These are phyloP conservation scores for Gryganskiella cystojenkinii DNA, from an alignment of 192 early-diverging fungal genomes.

Conservation along the genomic window DNA sequence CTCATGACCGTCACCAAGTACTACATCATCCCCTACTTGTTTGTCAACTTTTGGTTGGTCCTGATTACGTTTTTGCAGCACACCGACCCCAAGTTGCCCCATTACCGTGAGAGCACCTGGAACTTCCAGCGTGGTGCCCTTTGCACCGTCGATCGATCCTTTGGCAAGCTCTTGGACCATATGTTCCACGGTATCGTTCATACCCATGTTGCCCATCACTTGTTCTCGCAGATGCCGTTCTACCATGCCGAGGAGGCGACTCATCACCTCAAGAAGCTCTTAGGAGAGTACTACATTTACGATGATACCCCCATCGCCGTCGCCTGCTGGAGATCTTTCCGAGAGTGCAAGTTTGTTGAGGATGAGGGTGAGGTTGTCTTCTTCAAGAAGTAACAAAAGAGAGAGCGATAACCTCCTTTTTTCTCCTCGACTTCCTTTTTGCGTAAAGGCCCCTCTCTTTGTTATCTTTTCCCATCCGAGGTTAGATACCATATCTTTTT, in stretches of 20 bases:
- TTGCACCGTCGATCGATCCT: conserved; percentile 90
- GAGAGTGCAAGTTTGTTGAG: conserved; percentile 89
- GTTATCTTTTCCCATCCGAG: too few species aligned
- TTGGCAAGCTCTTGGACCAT: conserved; percentile 85
- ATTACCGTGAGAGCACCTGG: conserved; percentile 87
- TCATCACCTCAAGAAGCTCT: conserved; percentile 76
- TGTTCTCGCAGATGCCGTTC: conserved; percentile 98
- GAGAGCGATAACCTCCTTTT: background rate
- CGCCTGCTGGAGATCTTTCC: conserved; percentile 76
- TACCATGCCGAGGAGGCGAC: conserved; percentile 95
- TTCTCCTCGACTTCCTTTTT: background rate
- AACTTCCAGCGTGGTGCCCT: conserved; percentile 94
- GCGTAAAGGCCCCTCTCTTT: too few species aligned
- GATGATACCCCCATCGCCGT: conserved; percentile 77
- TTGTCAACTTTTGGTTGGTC: conserved; percentile 97
- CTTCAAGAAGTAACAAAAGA: conserved; percentile 62
- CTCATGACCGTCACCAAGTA: conserved; percentile 75
- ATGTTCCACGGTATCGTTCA: conserved; percentile 87
- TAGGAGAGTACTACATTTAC: conserved; percentile 84
- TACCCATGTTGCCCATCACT: conserved; percentile 95
- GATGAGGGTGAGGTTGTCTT: conserved; percentile 86
- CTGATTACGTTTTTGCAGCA: conserved; percentile 96
- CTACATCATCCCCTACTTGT: conserved; percentile 92
- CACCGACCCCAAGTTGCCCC: conserved; percentile 88
- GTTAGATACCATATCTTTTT: background rate